phyloP scores from a whole-genome alignment of 768 basidiomycete species.

The Cystobasidium onofrii region DNA sequence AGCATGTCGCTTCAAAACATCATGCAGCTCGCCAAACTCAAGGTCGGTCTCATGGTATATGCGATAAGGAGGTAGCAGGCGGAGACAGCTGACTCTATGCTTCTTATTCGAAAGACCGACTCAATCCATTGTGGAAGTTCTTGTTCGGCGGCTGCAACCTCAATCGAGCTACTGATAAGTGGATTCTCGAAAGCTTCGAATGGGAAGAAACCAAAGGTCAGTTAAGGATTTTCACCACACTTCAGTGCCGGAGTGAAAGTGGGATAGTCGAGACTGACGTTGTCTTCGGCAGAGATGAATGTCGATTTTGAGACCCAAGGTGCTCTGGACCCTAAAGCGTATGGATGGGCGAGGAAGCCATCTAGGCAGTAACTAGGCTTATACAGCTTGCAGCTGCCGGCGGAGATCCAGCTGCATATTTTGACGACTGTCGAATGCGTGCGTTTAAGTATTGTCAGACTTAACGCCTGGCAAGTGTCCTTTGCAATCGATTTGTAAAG shows the following conservation, averaged over 20 bases:
- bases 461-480: no score
- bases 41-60: no score
- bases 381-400: no score
- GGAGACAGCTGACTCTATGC: no score
- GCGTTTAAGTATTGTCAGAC: no score
- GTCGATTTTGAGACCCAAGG: background rate
- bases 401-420: no score
- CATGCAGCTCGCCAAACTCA: background rate
- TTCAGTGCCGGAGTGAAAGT: no score
- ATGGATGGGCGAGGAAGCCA: constrained; percentile 26
- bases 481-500: no score
- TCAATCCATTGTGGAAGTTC: constrained; percentile 13
- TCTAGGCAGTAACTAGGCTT: background rate
- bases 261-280: no score
- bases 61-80: no score
- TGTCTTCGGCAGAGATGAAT: background rate
- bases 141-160: constrained; percentile 19
- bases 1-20: constrained; percentile 26
- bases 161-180: constrained; percentile 28
- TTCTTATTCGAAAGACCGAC: background rate
- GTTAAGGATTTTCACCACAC: background rate
- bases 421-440: no score
- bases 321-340: constrained; percentile 11
- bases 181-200: constrained; percentile 23
- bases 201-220: constrained; percentile 15